Evolutionary conservation across 2,329 filamentous ascomycete genomes (phyloP), one percentile per base, ranked within the genome.

Genomic region (Stemphylium vesicarium): DNA sequence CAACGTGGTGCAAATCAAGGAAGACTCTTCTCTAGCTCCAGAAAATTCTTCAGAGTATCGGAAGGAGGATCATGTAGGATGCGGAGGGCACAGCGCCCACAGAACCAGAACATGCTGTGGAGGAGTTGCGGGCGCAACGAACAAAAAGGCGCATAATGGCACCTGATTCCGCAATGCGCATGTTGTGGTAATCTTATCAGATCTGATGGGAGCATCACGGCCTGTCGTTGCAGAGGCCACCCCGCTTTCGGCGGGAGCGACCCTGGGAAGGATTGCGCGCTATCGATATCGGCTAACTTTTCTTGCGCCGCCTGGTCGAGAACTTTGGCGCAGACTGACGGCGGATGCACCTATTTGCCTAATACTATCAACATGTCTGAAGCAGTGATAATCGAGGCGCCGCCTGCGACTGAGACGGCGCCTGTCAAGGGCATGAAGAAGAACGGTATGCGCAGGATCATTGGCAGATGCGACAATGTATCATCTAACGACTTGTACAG

Each of bases 371-470:
- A 53, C 39, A 75, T 75, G 68, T 73, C 71, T 44, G 62, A 67
- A 53, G 45, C 62, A 37, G 57, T 63, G 22, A 57, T 58, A 56
- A 62, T 55, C 20, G 44, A 86, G 81, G 81, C 81, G 26, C 70
- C 71, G 41, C 71, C 71, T 26, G 65, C 76, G 9, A 72, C 74
- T 50, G 69, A 77, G 54, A 56, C 74, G 52, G 59, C 61, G 64
- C 46, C 72, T 69, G 65, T 73, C 71, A 51, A 79, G 78, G 76
- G 91, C 60, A 88, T 95, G 84, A 89, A 91, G 68, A 89, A 89
- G 76, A 96, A 96, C 80, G 91, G 91, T 94, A 80, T 22, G 38
- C 36, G 48, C 40, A 13, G 4, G 9, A 13, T 18, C 15, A 15
- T n/a, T 3, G 4, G 15, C 4, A 13, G 2, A 49, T 24, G 53